Evolutionary conservation across 495 filamentous ascomycete genomes (phyloP).

Genomic region (Amphirosellinia nigrospora): DNA sequence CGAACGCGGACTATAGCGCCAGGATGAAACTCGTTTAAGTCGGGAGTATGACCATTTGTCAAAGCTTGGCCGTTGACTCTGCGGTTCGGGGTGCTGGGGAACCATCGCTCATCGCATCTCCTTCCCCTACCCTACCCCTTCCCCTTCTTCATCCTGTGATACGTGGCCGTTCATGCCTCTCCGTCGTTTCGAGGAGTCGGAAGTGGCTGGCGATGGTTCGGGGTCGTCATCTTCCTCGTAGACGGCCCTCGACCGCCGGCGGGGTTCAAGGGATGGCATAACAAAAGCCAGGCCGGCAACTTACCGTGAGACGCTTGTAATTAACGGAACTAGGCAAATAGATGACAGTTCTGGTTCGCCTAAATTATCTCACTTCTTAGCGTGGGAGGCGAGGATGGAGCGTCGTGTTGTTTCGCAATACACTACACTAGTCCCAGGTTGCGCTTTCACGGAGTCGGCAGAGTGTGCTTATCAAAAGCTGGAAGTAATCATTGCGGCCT

Average conservation of each 20-base stretch:
- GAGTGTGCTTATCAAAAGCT: neutral
- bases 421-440: neutral
- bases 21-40: constrained; percentile 61
- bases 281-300: constrained; percentile 4
- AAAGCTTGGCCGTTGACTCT: constrained; percentile 27
- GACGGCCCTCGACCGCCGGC: constrained; percentile 40
- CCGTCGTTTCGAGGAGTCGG: constrained; percentile 37
- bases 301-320: neutral
- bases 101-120: constrained; percentile 5
- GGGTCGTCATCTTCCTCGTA: constrained; percentile 46
- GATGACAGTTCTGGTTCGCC: neutral
- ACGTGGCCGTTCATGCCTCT: constrained; percentile 19
- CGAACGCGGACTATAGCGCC: constrained; percentile 90
- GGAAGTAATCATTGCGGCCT: neutral
- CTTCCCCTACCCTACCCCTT: constrained; percentile 24
- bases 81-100: constrained; percentile 3
- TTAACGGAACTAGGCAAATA: neutral
- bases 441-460: neutral
- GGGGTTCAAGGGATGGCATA: constrained; percentile 35
- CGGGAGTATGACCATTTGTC: constrained; percentile 18
- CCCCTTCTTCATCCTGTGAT: constrained; percentile 16
- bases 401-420: neutral
- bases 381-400: neutral
- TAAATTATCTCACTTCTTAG: neutral
- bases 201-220: constrained; percentile 32